phyloP scores from a whole-genome alignment of 1,139 yeast species.

The Meyerozyma smithsonii region DNA sequence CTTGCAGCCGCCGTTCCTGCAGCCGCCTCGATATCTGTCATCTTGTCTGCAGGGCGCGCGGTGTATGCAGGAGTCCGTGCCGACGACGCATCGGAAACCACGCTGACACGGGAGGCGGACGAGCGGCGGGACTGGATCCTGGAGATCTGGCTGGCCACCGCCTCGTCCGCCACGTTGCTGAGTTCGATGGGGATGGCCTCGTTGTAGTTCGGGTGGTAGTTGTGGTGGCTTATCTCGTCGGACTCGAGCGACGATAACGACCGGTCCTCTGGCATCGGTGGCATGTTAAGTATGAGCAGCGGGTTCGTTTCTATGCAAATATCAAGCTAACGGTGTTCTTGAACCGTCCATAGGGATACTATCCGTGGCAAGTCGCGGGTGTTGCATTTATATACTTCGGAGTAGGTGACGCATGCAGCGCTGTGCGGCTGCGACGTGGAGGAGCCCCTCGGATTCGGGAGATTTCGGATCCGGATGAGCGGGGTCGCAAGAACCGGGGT shows the following conservation, averaged over 20 bases:
- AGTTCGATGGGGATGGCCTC: constrained; percentile 15
- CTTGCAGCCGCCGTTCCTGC: background rate
- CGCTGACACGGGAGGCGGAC: constrained; percentile 2
- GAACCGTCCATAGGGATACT: no score
- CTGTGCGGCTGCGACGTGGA: constrained; percentile 1
- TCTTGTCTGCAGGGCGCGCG: background rate
- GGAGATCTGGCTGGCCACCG: constrained; percentile 13
- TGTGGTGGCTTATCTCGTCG: background rate
- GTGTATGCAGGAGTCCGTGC: constrained; percentile 2
- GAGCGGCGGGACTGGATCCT: constrained; percentile 15
- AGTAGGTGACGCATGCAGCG: background rate
- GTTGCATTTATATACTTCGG: background rate
- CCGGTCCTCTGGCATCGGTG: background rate
- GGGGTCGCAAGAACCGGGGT: background rate
- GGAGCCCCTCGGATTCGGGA: background rate
- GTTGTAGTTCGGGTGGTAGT: background rate
- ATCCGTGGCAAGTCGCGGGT: background rate
- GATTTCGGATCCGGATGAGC: background rate
- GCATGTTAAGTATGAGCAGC: background rate
- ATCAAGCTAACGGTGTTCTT: no score
- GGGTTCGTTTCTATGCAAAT: no score
- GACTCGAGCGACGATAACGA: background rate
- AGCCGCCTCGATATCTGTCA: background rate
- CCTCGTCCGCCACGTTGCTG: constrained; percentile 16
- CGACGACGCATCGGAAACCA: background rate